Evolutionary conservation across 768 basidiomycete species (phyloP).

Genomic region (Psilocybe subaeruginosa): DNA sequence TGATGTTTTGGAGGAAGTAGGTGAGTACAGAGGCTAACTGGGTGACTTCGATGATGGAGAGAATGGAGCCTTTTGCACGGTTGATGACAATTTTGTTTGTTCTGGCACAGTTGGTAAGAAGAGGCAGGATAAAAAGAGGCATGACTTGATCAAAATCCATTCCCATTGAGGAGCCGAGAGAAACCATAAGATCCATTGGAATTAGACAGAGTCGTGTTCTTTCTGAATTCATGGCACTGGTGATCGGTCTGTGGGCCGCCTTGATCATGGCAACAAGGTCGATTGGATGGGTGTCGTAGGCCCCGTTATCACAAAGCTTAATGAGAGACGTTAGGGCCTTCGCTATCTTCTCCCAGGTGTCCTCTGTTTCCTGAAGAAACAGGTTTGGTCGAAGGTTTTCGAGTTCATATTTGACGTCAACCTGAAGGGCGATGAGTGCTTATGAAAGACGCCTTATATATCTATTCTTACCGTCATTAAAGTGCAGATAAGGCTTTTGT

Average conservation of each 20-base stretch:
- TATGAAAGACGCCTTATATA: background rate
- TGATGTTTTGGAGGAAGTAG: conserved; percentile 57
- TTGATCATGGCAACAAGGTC: conserved; percentile 57
- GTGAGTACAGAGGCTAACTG: conserved; percentile 68
- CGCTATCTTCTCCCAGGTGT: conserved; percentile 75
- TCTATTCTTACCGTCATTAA: background rate
- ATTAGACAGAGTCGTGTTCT: conserved; percentile 70
- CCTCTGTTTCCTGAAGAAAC: conserved; percentile 67
- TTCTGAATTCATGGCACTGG: conserved; percentile 69
- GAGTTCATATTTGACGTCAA: conserved; percentile 36
- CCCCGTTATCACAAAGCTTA: conserved; percentile 53
- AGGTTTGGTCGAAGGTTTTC: conserved; percentile 42
- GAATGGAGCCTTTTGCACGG: conserved; percentile 64
- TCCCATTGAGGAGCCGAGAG: conserved; percentile 58
- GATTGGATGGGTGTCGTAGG: conserved; percentile 46
- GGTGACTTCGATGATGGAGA: conserved; percentile 64
- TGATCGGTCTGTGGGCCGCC: conserved; percentile 54
- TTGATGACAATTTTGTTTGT: conserved; percentile 79
- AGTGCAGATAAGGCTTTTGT: background rate
- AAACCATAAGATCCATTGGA: conserved; percentile 63
- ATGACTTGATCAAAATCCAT: conserved; percentile 68
- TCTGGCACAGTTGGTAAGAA: conserved; percentile 69
- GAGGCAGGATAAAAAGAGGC: conserved; percentile 65
- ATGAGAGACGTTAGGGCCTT: conserved; percentile 50
- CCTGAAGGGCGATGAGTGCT: background rate